Evolutionary conservation across 1,139 yeast species (phyloP).

Genomic region (Torulaspora globosa): DNA sequence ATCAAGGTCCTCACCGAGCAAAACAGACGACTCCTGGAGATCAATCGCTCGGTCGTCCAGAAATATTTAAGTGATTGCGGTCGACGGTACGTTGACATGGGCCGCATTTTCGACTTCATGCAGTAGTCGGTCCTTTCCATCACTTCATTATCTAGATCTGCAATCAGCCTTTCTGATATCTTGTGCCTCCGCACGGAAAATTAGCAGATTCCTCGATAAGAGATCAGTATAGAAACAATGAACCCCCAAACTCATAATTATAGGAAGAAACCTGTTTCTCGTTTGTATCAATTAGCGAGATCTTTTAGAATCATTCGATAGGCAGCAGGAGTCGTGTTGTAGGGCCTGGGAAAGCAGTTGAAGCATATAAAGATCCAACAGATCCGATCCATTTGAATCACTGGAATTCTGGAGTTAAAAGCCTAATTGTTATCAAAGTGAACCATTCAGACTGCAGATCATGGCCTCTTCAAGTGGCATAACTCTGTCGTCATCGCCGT

Average conservation of each 20-base stretch:
- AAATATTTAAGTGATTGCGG: slow-evolving; percentile 82
- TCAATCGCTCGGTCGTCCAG: slow-evolving; percentile 58
- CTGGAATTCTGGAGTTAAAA: not conserved
- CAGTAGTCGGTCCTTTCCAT: not conserved
- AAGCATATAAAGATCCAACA: not conserved
- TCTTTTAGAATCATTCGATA: not conserved
- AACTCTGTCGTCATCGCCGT: slow-evolving; percentile 6
- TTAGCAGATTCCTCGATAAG: not conserved
- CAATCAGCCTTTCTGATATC: not conserved
- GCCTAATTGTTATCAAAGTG: not conserved
- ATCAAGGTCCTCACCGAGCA: slow-evolving; percentile 75
- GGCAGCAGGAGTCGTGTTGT: not conserved
- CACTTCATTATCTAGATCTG: slow-evolving; percentile 3
- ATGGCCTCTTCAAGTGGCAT: not conserved
- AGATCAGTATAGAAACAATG: not conserved
- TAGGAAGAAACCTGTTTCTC: not conserved
- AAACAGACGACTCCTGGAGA: slow-evolving; percentile 60
- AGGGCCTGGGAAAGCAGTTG: not conserved
- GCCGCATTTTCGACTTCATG: slow-evolving; percentile 64
- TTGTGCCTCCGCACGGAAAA: slow-evolving; percentile 7
- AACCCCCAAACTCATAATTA: not conserved
- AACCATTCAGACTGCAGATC: not conserved
- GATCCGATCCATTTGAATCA: not conserved
- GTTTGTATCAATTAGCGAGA: not conserved
- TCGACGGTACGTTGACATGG: slow-evolving; percentile 87